Conservation (phyloP, 1,284 basidiomycete genomes). For the Ceratobasidium papillatum region DNA sequence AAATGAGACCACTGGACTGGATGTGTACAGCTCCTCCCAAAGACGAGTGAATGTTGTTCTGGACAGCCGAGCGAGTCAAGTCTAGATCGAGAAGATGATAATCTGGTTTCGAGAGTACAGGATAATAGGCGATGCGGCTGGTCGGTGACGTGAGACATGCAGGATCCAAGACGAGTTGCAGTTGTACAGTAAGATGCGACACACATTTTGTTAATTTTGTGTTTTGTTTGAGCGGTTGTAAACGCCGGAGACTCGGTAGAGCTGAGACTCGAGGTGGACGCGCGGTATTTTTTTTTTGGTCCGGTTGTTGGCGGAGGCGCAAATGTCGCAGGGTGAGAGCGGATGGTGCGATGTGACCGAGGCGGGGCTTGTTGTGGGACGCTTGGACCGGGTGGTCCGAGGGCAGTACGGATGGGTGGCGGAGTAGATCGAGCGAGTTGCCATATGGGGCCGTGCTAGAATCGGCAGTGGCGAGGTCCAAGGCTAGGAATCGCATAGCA, state of each 20-base stretch:
- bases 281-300: too few species aligned
- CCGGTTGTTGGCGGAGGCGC: too few species aligned
- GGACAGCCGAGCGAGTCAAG: not conserved
- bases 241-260: conserved; percentile 24
- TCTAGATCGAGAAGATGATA: not conserved
- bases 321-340: conserved; percentile 1
- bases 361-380: too few species aligned
- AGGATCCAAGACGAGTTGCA: conserved; percentile 24
- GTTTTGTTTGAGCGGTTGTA: not conserved
- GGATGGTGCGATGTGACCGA: too few species aligned
- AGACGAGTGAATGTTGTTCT: not conserved
- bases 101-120: not conserved
- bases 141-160: not conserved
- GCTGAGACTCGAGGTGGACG: not conserved
- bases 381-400: too few species aligned
- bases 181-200: not conserved
- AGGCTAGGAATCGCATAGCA: too few species aligned
- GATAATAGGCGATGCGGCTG: not conserved
- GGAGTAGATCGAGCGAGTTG: not conserved
- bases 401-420: too few species aligned
- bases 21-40: not conserved
- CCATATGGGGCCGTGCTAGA: not conserved
- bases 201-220: not conserved
- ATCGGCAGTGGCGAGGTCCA: too few species aligned
- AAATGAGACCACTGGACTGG: conserved; percentile 1